These are phyloP conservation scores for Cytospora schulzeri DNA, from an alignment of 2,329 filamentous ascomycete species.

Conservation along the genomic window DNA sequence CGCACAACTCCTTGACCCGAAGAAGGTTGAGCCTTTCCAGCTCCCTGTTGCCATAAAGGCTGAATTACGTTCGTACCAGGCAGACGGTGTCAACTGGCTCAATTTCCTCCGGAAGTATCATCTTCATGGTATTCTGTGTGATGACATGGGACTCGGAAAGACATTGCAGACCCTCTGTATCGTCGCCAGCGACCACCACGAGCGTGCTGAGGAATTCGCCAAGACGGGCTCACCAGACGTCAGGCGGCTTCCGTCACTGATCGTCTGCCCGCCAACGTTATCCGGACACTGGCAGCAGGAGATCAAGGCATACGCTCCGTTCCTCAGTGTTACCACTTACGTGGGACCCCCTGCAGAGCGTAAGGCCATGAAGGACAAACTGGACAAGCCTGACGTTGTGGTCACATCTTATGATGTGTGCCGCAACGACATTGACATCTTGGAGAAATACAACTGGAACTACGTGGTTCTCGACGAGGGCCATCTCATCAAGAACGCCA, in stretches of 20 bases:
- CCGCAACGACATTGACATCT: slow-evolving; percentile 87
- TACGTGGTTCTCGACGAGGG: slow-evolving; percentile 97
- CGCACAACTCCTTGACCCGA: slow-evolving; percentile 90
- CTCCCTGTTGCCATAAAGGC: slow-evolving; percentile 98
- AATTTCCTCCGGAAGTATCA: slow-evolving; percentile 98
- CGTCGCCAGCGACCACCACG: slow-evolving; percentile 94
- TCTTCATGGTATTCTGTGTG: slow-evolving; percentile 95
- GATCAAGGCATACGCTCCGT: slow-evolving; percentile 92
- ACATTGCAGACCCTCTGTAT: slow-evolving; percentile 97
- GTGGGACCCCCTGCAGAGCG: slow-evolving; percentile 87
- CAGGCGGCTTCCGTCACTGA: slow-evolving; percentile 82
- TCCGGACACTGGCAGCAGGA: slow-evolving; percentile 99
- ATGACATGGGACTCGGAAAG: slow-evolving; percentile 99
- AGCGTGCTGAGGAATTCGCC: slow-evolving; percentile 85
- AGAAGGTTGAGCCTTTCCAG: slow-evolving; percentile 91
- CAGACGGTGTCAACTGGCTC: slow-evolving; percentile 98
- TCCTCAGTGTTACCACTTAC: slow-evolving; percentile 86
- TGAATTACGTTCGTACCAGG: slow-evolving; percentile 93
- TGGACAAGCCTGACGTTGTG: slow-evolving; percentile 84
- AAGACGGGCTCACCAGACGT: slow-evolving; percentile 79
- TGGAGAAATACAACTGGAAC: slow-evolving; percentile 88
- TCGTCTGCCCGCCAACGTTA: slow-evolving; percentile 92
- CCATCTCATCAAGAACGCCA: slow-evolving; percentile 97
- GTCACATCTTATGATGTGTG: slow-evolving; percentile 99
- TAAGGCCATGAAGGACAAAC: slow-evolving; percentile 65